Conservation (phyloP, 2,329 filamentous ascomycete genomes). For the Fusarium miscanthi region DNA sequence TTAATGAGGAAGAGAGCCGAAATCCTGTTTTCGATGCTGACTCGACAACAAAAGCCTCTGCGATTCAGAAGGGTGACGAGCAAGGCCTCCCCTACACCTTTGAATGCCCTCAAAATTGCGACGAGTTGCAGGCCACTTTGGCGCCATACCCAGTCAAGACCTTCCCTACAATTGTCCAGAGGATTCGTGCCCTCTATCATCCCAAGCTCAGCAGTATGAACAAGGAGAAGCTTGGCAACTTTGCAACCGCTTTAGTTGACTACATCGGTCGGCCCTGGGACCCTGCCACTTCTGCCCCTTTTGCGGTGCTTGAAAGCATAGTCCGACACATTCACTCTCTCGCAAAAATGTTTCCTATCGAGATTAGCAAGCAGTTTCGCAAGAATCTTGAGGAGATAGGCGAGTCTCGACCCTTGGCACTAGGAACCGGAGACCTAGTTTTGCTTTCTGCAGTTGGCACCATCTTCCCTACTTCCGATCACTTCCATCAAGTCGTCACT, state of each 20-base stretch:
- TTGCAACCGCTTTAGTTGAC: constrained; percentile 74
- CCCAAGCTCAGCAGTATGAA: constrained; percentile 86
- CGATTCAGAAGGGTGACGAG: constrained; percentile 56
- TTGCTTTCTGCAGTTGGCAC: constrained; percentile 85
- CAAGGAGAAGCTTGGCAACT: constrained; percentile 80
- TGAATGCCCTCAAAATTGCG: constrained; percentile 81
- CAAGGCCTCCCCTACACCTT: constrained; percentile 83
- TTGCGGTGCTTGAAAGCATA: constrained; percentile 79
- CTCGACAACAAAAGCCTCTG: constrained; percentile 54
- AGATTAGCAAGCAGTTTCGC: constrained; percentile 82
- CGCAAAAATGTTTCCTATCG: constrained; percentile 83
- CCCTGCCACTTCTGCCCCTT: constrained; percentile 62
- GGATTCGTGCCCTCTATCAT: constrained; percentile 92
- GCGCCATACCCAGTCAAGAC: constrained; percentile 71
- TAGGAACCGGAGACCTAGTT: constrained; percentile 77
- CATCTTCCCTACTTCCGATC: constrained; percentile 94
- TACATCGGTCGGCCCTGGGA: constrained; percentile 64
- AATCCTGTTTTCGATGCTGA: constrained; percentile 63
- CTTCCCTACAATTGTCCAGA: constrained; percentile 82
- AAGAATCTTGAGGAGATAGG: constrained; percentile 72
- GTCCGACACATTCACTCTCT: constrained; percentile 93
- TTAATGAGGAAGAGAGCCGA: constrained; percentile 67
- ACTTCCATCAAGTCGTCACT: constrained; percentile 95
- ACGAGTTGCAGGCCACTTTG: constrained; percentile 77
- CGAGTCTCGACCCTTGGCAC: constrained; percentile 60